These are phyloP conservation scores for Pisolithus thermaeus DNA, from an alignment of 1,284 basidiomycete species.

Conservation along the genomic window DNA sequence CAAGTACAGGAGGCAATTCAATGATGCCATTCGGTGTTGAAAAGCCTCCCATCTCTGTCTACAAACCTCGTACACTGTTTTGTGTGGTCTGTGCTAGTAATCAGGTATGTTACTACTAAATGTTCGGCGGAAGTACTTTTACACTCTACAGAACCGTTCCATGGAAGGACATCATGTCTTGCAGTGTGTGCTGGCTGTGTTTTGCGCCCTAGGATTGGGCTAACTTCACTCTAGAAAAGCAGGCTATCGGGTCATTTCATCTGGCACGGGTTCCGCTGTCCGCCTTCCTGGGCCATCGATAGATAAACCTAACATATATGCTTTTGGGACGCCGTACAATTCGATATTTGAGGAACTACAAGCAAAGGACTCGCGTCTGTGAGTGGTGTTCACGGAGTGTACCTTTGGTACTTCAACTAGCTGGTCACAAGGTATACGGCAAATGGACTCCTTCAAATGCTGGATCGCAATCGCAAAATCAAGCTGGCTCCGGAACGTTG, in stretches of 20 bases:
- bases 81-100: slow-evolving; percentile 99
- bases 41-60: slow-evolving; percentile 23
- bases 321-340: slow-evolving; percentile 98
- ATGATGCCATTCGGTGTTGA: slow-evolving; percentile 9
- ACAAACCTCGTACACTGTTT: slow-evolving; percentile 74
- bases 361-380: slow-evolving; percentile 82
- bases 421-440: slow-evolving; percentile 70
- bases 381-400: slow-evolving; percentile 27
- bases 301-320: slow-evolving; percentile 96
- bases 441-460: slow-evolving; percentile 95
- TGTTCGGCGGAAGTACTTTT: slow-evolving; percentile 7
- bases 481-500: slow-evolving; percentile 95
- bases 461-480: slow-evolving; percentile 91
- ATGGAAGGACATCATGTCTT: slow-evolving; percentile 98
- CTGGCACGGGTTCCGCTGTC: slow-evolving; percentile 95
- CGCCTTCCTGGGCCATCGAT: slow-evolving; percentile 93
- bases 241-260: slow-evolving; percentile 88
- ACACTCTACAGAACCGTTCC: slow-evolving; percentile 77
- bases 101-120: slow-evolving; percentile 53
- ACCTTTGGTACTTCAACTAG: slow-evolving; percentile 10
- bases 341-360: slow-evolving; percentile 92
- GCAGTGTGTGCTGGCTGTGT: slow-evolving; percentile 50
- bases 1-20: slow-evolving; percentile 8
- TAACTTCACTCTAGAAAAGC: slow-evolving; percentile 55
- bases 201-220: not conserved